Evolutionary conservation across 345 rosid genomes (phyloP).

Genomic region (Pugionium dolabratum): DNA sequence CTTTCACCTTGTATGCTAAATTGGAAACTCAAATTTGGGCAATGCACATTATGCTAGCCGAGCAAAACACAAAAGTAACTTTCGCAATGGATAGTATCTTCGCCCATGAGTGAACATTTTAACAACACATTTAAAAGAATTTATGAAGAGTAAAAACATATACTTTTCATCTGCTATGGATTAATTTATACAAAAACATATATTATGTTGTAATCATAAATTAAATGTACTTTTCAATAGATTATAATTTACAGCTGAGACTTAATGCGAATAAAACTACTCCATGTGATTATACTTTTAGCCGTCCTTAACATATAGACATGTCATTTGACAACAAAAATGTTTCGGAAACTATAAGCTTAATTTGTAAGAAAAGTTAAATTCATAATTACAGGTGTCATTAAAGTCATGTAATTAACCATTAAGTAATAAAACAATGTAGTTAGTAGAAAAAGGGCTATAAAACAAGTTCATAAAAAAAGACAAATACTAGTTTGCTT

Average conservation of each 20-base stretch:
- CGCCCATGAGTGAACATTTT: no score
- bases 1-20: no score
- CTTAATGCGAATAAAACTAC: no score
- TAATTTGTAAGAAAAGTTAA: neutral
- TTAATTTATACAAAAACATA: no score
- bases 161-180: no score
- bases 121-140: no score
- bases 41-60: no score
- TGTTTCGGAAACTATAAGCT: constrained; percentile 1
- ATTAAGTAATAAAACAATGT: constrained; percentile 12
- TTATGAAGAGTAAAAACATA: no score
- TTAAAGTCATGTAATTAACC: constrained; percentile 15
- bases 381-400: constrained; percentile 26
- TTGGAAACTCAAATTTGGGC: no score
- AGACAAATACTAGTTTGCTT: constrained; percentile 9
- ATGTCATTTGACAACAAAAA: constrained; percentile 11
- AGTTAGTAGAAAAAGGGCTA: neutral
- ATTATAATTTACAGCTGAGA: no score
- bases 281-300: neutral
- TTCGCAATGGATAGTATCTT: no score
- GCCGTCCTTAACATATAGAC: constrained; percentile 20
- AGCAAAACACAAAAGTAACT: no score
- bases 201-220: constrained; percentile 7
- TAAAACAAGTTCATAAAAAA: constrained; percentile 7
- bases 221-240: neutral